Conservation (phyloP, 108 stramenopile genomes). For the Fistulifera pelliculosa region DNA sequence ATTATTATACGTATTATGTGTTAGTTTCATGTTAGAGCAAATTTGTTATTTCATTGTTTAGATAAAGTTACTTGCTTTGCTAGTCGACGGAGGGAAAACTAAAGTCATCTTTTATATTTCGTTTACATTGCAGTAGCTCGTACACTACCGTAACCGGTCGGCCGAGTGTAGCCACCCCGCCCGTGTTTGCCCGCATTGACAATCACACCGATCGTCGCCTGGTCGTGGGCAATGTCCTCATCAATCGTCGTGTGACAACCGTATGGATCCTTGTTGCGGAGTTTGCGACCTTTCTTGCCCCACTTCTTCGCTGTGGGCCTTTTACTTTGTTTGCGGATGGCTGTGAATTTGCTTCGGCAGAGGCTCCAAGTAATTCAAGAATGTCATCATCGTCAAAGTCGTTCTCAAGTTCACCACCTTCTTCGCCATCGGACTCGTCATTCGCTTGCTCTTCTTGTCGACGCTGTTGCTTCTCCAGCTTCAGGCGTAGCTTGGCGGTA, state of each 20-base stretch:
- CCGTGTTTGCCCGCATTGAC: slow-evolving; percentile 67
- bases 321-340: slow-evolving; percentile 29
- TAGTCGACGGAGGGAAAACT: no score
- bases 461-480: slow-evolving; percentile 17
- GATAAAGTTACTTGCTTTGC: no score
- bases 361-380: slow-evolving; percentile 30
- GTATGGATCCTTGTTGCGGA: slow-evolving; percentile 85
- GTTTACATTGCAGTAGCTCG: no score
- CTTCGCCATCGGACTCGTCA: slow-evolving; percentile 19
- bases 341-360: slow-evolving; percentile 14
- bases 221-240: slow-evolving; percentile 14
- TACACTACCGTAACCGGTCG: not conserved
- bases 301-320: slow-evolving; percentile 59
- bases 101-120: no score
- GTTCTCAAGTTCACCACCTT: slow-evolving; percentile 28
- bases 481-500: slow-evolving; percentile 56
- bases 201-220: slow-evolving; percentile 10
- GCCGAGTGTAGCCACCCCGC: slow-evolving; percentile 50
- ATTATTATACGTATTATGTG: no score
- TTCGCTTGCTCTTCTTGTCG: not conserved
- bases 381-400: slow-evolving; percentile 31
- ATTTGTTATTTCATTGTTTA: no score
- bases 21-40: no score
- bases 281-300: slow-evolving; percentile 83
- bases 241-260: slow-evolving; percentile 73